Evolutionary conservation across 352 stramenopile species (phyloP), one percentile per base, ranked within the genome.

Genomic region (Phytophthora lateralis): DNA sequence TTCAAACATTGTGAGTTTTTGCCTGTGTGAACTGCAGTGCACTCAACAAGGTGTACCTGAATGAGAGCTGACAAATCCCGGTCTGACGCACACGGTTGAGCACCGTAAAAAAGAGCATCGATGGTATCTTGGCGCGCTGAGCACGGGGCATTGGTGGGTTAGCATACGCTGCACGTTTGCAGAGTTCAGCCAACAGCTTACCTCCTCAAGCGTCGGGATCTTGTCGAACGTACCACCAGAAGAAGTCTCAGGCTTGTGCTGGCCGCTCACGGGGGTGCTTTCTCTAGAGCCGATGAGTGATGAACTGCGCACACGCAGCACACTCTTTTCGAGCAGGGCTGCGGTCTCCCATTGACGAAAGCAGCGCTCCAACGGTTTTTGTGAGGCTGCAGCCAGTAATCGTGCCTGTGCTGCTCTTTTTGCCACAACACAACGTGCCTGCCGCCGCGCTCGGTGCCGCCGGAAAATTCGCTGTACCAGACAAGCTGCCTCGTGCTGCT

Each of bases 41-140:
- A 39, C 14, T 10, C 21, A n/a, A 3, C 7, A 20, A 32, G 17
- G 18, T 59, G 3, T 57, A 88, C 82, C 72, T 82, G 44, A 73
- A 72, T 0, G 81, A 82, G 35, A 91, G 71, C 42, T 91, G 84
- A 20, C 84, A 83, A 21, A 91, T 73, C 5, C 83, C 84, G 9
- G 60, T 80, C 55, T 82, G 71, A 4, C 84, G 84, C 21, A 89
- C 80, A 14, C 80, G 77, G 34, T 88, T 90, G 14, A 93, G 76
- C 27, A 93, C 10, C 18, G 81, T 88, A 54, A 85, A 93, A 55
- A 90, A 93, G 10, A 90, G 58, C 24, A 91, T 70, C 6, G 76
- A 86, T 2, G 84, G 78, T 15, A 93, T 73, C 48, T 87, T 65
- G 0, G 79, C 69, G 32, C 78, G 55, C 83, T 90, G 35, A 7